Percentiles rank a stretch among this genome's conserved stretches.
These are phyloP conservation scores for Platismatia glauca DNA, from an alignment of 495 filamentous ascomycete genomes.

Conservation along the genomic window DNA sequence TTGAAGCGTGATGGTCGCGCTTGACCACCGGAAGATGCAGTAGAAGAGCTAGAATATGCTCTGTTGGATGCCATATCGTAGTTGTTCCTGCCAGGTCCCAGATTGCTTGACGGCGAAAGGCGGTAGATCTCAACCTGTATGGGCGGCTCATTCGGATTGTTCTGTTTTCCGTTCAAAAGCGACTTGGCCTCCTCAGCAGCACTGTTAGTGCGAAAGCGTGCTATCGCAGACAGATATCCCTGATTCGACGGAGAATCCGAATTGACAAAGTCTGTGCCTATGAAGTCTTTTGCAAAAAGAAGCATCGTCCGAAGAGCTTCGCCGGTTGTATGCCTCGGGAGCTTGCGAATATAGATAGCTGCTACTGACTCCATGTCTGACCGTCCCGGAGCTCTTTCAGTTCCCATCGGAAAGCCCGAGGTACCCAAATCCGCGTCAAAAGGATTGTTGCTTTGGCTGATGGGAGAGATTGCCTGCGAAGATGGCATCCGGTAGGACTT, in stretches of 20 bases:
- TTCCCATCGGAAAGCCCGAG: slow-evolving; percentile 16
- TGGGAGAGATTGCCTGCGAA: slow-evolving; percentile 23
- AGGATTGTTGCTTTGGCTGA: slow-evolving; percentile 20
- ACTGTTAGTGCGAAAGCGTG: slow-evolving; percentile 59
- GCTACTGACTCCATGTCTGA: slow-evolving; percentile 17
- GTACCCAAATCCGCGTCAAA: slow-evolving; percentile 19
- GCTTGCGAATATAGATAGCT: slow-evolving; percentile 63
- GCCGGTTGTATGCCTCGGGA: slow-evolving; percentile 62
- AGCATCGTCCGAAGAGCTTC: slow-evolving; percentile 74
- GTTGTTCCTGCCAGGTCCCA: slow-evolving; percentile 48
- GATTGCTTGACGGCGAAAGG: slow-evolving; percentile 33
- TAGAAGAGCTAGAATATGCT: slow-evolving; percentile 47
- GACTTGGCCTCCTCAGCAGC: slow-evolving; percentile 71
- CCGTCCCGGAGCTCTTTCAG: slow-evolving; percentile 12
- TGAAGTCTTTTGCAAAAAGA: slow-evolving; percentile 73
- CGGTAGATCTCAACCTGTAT: slow-evolving; percentile 71
- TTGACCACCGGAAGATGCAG: slow-evolving; percentile 44
- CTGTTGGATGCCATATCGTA: slow-evolving; percentile 49
- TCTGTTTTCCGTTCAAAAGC: slow-evolving; percentile 71
- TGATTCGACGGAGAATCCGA: slow-evolving; percentile 57
- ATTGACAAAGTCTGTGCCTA: slow-evolving; percentile 62
- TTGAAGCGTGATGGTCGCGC: slow-evolving; percentile 68
- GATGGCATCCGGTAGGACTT: slow-evolving; percentile 17
- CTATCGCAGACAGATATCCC: slow-evolving; percentile 65
- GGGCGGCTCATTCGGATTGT: slow-evolving; percentile 61